Base-by-base conservation (phyloP, 768 basidiomycete species). In the Sistotremastrum niveocremeum region DNA sequence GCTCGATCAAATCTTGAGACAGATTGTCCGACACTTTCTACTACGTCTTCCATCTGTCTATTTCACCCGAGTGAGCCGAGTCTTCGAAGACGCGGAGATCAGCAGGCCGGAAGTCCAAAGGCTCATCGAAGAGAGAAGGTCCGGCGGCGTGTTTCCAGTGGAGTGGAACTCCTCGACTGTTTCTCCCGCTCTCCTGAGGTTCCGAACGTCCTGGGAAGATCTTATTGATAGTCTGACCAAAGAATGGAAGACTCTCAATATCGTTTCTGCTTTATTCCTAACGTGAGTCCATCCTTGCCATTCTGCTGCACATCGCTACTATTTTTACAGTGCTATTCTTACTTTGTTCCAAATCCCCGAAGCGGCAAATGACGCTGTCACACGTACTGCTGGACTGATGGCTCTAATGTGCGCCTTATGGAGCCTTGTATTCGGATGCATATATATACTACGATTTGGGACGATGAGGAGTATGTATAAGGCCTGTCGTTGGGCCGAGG, bases 81-180 rank as follows among this genome's bases (percentile, higher is more conserved):
- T 87, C 30, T 86, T 85, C 51, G 73, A 81, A 52, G 82, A 84
- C 47, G 84, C 84, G 2, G 79, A 87, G 45, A 72, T 88, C 43
- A 83, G 82, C 56, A 70, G 70, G 49, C 81, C 78, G 6, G 85
- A 88, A 55, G 73, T 88, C 3, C 61, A 65, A 47, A 58, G 62
- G 5, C 59, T 70, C 45, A 64, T 68, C 31, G 64, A 61, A 12
- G 57, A 60, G 4, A 57, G 57, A 37, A 52, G 47, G 12, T 39
- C 35, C 30, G 37, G 39, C 4, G 50, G 60, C 35, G 64, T 60
- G 2, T 65, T 59, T 49, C 60, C 62, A 2, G 62, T 60, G 40
- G 62, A 67, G 7, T 67, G 65, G 66, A 57, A 51, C 12, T 61
- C 64, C 1, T 61, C 73, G 2, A 60, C 70, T 2, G 79, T 79